Evolutionary conservation across 164 flowering plant genomes (phyloP).

Genomic region (Buxus sempervirens): DNA sequence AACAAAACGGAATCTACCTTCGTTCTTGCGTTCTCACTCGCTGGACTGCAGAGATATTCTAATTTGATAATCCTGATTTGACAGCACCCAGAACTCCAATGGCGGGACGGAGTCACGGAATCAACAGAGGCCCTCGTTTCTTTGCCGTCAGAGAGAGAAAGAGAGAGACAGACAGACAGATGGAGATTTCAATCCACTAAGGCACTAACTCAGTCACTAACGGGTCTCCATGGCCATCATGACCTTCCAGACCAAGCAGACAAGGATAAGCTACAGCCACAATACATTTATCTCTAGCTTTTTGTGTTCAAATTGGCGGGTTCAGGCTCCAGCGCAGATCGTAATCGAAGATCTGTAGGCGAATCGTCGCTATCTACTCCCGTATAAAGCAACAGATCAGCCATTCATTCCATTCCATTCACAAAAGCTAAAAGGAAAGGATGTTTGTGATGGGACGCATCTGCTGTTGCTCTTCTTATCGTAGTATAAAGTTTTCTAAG

Average conservation of each 20-base stretch:
- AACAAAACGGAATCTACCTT: too few species aligned
- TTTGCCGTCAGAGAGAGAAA: too few species aligned
- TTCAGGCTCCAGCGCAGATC: slow-evolving; percentile 1
- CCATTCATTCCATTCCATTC: background rate
- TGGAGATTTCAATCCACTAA: background rate
- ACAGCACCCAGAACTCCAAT: too few species aligned
- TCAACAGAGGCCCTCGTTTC: too few species aligned
- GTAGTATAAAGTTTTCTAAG: too few species aligned
- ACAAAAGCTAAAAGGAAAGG: background rate
- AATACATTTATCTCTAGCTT: too few species aligned
- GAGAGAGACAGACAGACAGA: background rate
- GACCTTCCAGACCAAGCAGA: background rate
- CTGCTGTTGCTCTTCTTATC: background rate
- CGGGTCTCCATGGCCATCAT: background rate
- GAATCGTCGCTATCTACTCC: background rate
- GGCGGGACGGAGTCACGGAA: too few species aligned
- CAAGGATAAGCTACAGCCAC: too few species aligned
- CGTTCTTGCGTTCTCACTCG: too few species aligned
- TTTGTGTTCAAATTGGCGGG: background rate
- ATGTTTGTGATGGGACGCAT: background rate
- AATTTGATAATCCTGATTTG: too few species aligned
- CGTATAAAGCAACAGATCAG: slow-evolving; percentile 1
- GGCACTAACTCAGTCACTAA: background rate
- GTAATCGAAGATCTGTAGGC: background rate
- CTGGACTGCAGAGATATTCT: too few species aligned